phyloP scores from a whole-genome alignment of 2,329 filamentous ascomycete species.

The Pseudocercospora eumusae region DNA sequence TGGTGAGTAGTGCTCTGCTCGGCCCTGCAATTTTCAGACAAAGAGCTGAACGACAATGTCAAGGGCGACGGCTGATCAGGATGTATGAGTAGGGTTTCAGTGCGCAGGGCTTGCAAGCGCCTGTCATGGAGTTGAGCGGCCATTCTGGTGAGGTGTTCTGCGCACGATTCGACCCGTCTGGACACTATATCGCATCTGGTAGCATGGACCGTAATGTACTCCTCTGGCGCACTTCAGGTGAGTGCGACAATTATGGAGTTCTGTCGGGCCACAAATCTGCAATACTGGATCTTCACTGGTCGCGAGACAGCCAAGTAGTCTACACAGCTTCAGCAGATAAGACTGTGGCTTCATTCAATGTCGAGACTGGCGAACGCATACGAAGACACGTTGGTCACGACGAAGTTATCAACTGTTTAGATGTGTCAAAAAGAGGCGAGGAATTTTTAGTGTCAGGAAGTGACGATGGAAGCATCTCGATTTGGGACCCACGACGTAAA shows the following conservation, averaged over 20 bases:
- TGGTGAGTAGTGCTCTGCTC: slow-evolving; percentile 55
- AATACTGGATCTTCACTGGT: slow-evolving; percentile 92
- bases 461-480: slow-evolving; percentile 89
- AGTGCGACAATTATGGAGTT: slow-evolving; percentile 91
- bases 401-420: slow-evolving; percentile 90
- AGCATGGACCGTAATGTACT: slow-evolving; percentile 95
- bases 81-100: slow-evolving; percentile 63
- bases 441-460: slow-evolving; percentile 88
- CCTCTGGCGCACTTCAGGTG: slow-evolving; percentile 88
- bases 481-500: slow-evolving; percentile 94
- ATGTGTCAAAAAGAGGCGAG: slow-evolving; percentile 84
- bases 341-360: slow-evolving; percentile 91
- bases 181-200: slow-evolving; percentile 86
- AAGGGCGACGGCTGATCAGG: slow-evolving; percentile 32
- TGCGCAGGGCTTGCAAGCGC: slow-evolving; percentile 81
- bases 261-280: slow-evolving; percentile 89
- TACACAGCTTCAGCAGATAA: slow-evolving; percentile 93
- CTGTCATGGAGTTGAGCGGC: slow-evolving; percentile 88
- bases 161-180: slow-evolving; percentile 84
- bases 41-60: slow-evolving; percentile 30
- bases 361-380: slow-evolving; percentile 89
- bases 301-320: slow-evolving; percentile 84
- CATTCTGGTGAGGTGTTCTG: slow-evolving; percentile 83
- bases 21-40: slow-evolving; percentile 37
- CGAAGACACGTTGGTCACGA: slow-evolving; percentile 90